Evolutionary conservation across 2,329 filamentous ascomycete genomes (phyloP).

Genomic region (Hymenoscyphus salicellus): DNA sequence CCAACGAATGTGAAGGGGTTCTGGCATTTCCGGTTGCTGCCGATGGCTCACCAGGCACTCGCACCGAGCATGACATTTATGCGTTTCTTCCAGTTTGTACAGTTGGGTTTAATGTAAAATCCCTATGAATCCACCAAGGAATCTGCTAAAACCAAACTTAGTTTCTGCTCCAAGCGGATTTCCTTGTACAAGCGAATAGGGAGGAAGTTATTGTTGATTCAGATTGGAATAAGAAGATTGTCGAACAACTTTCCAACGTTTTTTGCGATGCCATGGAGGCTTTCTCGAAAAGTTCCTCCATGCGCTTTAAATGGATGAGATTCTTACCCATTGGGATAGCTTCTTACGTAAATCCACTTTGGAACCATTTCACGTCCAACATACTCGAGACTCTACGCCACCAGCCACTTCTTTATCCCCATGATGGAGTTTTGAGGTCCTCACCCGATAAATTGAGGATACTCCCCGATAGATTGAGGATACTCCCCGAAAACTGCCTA

Average conservation of each 20-base stretch:
- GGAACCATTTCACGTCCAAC: conserved; percentile 6
- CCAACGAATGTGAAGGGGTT: conserved; percentile 14
- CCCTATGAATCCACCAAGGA: background rate
- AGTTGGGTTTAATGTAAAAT: conserved; percentile 23
- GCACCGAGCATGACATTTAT: conserved; percentile 17
- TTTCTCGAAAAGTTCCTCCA: conserved; percentile 11
- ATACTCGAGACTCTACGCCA: conserved; percentile 6
- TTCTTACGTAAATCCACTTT: conserved; percentile 7
- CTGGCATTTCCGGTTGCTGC: conserved; percentile 22
- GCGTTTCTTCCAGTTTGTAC: conserved; percentile 27
- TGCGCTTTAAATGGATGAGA: conserved; percentile 20
- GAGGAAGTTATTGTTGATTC: conserved; percentile 20
- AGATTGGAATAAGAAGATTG: conserved; percentile 17
- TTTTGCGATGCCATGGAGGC: conserved; percentile 18
- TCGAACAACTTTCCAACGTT: conserved; percentile 5
- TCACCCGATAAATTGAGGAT: no score
- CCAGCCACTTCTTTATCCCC: background rate
- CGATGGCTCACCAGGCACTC: conserved; percentile 1
- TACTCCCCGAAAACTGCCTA: background rate
- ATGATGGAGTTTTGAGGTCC: no score
- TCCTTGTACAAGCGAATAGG: conserved; percentile 22
- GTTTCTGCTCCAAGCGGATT: conserved; percentile 25
- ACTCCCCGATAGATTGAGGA: background rate
- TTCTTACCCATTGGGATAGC: conserved; percentile 15
- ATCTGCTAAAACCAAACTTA: conserved; percentile 3